Conservation (phyloP, 2,329 filamentous ascomycete species). For the Pestalotiopsis sp. region DNA sequence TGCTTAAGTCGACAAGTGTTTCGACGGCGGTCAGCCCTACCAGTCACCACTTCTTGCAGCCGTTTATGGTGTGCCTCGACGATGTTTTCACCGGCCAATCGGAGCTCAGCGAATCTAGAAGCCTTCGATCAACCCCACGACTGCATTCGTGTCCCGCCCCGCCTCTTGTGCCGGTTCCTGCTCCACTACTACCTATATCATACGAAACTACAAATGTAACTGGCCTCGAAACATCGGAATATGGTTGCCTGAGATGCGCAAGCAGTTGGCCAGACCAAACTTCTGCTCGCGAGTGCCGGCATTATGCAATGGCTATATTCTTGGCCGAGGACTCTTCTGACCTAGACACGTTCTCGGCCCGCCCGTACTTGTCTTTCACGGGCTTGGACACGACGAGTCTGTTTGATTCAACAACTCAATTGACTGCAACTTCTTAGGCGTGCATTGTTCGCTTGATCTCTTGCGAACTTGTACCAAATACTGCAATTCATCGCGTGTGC, state of each 20-base stretch:
- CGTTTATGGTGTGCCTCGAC: neutral
- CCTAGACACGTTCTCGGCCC: no score
- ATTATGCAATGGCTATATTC: neutral
- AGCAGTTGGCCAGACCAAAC: neutral
- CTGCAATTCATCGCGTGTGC: no score
- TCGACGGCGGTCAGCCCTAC: constrained; percentile 10
- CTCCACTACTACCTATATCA: neutral
- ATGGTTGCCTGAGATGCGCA: neutral
- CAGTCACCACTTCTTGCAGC: neutral
- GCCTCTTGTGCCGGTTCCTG: neutral
- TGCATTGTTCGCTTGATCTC: no score
- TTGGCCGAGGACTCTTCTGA: no score
- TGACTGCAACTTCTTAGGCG: no score
- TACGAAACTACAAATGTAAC: neutral
- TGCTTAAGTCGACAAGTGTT: neutral
- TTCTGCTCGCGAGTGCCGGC: neutral
- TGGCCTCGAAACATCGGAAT: neutral
- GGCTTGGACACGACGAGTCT: no score
- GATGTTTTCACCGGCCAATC: constrained; percentile 3
- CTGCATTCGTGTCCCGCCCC: constrained; percentile 5
- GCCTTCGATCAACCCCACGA: constrained; percentile 9
- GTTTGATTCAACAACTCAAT: no score
- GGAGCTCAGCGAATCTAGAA: neutral
- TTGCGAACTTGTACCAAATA: no score
- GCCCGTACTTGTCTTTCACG: no score